Evolutionary conservation across 371 early-diverging fungal genomes (phyloP).

Genomic region (Basidiobolus meristosporus): DNA sequence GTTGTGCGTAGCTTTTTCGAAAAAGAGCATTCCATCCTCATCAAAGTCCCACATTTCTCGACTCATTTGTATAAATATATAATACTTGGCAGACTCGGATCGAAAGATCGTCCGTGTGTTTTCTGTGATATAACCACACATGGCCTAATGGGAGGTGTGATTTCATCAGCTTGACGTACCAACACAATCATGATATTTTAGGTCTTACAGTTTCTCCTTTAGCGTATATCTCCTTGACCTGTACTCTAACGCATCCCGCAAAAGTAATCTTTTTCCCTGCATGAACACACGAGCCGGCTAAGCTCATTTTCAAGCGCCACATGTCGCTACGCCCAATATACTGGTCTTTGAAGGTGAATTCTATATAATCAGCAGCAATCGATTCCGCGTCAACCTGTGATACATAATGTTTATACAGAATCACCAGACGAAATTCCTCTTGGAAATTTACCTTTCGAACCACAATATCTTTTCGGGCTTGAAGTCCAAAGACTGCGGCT

Average conservation of each 20-base stretch:
- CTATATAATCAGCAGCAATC: slow-evolving; percentile 60
- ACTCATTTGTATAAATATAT: slow-evolving; percentile 87
- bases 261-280: slow-evolving; percentile 53
- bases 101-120: slow-evolving; percentile 77
- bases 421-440: too few relatives aligned
- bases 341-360: slow-evolving; percentile 77
- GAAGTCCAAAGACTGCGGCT: slow-evolving; percentile 26
- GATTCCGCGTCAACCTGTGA: slow-evolving; percentile 34
- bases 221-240: slow-evolving; percentile 58
- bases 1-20: slow-evolving; percentile 75
- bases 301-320: slow-evolving; percentile 68
- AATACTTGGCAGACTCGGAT: slow-evolving; percentile 84
- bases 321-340: slow-evolving; percentile 85
- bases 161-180: too few relatives aligned
- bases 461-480: slow-evolving; percentile 35
- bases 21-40: slow-evolving; percentile 84
- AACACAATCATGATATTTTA: too few relatives aligned
- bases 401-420: slow-evolving; percentile 6
- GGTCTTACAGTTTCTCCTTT: slow-evolving; percentile 28
- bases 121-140: slow-evolving; percentile 57
- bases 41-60: slow-evolving; percentile 94
- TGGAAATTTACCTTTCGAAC: slow-evolving; percentile 30
- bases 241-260: slow-evolving; percentile 58
- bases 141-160: slow-evolving; percentile 19
- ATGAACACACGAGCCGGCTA: slow-evolving; percentile 56